Conservation (phyloP, 306 rosid genomes). For the Quercus suber region DNA sequence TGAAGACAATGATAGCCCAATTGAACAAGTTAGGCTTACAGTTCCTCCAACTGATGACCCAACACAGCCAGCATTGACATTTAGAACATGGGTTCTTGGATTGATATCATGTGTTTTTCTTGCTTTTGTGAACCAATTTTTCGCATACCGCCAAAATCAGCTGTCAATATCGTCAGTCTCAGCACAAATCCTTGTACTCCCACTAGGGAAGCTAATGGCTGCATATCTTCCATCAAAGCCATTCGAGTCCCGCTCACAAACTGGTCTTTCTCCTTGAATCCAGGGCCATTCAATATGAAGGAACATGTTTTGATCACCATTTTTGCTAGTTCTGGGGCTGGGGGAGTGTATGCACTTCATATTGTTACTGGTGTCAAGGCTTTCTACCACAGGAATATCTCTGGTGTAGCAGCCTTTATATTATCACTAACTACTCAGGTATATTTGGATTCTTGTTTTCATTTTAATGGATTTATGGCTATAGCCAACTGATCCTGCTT, state of each 20-base stretch:
- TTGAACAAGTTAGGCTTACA: slow-evolving; percentile 80
- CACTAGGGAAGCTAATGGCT: slow-evolving; percentile 82
- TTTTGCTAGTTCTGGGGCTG: slow-evolving; percentile 66
- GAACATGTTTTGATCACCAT: slow-evolving; percentile 87
- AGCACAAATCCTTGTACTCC: slow-evolving; percentile 72
- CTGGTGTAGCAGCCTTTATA: slow-evolving; percentile 59
- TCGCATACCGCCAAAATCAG: slow-evolving; percentile 60
- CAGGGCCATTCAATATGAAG: slow-evolving; percentile 75
- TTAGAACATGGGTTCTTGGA: slow-evolving; percentile 86
- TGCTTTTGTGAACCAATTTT: slow-evolving; percentile 72
- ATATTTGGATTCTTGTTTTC: background rate
- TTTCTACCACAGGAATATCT: slow-evolving; percentile 55
- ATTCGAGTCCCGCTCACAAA: slow-evolving; percentile 44
- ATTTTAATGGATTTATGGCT: background rate
- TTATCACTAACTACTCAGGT: slow-evolving; percentile 83
- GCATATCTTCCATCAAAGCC: slow-evolving; percentile 46
- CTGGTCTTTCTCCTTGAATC: slow-evolving; percentile 64
- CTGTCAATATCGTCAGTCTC: slow-evolving; percentile 52
- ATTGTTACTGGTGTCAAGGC: slow-evolving; percentile 81
- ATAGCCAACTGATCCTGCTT: no score
- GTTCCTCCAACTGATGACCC: slow-evolving; percentile 74
- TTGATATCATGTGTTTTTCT: slow-evolving; percentile 51
- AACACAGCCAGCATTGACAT: slow-evolving; percentile 59
- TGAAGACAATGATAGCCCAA: slow-evolving; percentile 58
- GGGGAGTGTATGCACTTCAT: slow-evolving; percentile 66